These are phyloP conservation scores for Trypanosoma congolense DNA, from an alignment of 208 protist genomes.

Conservation along the genomic window DNA sequence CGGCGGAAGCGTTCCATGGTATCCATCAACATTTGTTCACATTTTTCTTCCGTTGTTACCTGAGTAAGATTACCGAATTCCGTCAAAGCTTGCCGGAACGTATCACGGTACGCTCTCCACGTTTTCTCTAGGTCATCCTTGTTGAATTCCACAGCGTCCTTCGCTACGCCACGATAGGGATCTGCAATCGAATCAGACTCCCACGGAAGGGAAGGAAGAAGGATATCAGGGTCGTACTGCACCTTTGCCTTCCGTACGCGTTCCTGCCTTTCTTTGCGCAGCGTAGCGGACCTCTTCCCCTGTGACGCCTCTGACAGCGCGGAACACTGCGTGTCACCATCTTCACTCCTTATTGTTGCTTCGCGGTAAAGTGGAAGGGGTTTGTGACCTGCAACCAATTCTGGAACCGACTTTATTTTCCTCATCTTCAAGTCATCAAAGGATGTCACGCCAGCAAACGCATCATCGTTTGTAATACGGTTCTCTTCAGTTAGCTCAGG, in stretches of 20 bases:
- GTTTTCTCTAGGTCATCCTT: conserved; percentile 76
- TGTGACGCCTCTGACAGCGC: conserved; percentile 26
- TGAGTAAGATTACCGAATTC: conserved; percentile 83
- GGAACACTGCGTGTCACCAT: conserved; percentile 5
- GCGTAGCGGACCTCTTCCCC: conserved; percentile 61
- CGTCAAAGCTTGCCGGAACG: conserved; percentile 75
- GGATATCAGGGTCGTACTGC: conserved; percentile 72
- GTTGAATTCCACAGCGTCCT: conserved; percentile 67
- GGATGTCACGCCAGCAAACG: conserved; percentile 49
- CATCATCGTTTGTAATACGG: conserved; percentile 76
- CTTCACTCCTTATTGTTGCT: conserved; percentile 34
- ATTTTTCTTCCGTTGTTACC: conserved; percentile 72
- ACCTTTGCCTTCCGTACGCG: conserved; percentile 69
- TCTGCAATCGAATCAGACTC: conserved; percentile 83
- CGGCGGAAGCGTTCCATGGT: conserved; percentile 68
- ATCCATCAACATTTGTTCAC: conserved; percentile 76
- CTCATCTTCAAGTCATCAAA: conserved; percentile 86
- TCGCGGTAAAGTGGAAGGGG: conserved; percentile 77
- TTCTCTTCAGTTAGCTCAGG: conserved; percentile 45
- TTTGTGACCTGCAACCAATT: conserved; percentile 80
- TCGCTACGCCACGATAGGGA: conserved; percentile 71
- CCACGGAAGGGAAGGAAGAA: conserved; percentile 82
- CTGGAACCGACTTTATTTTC: conserved; percentile 62
- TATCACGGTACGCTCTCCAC: conserved; percentile 69
- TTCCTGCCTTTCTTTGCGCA: conserved; percentile 72